These are phyloP conservation scores for Xylaria sp. DNA, from an alignment of 2,329 filamentous ascomycete species.

Conservation along the genomic window DNA sequence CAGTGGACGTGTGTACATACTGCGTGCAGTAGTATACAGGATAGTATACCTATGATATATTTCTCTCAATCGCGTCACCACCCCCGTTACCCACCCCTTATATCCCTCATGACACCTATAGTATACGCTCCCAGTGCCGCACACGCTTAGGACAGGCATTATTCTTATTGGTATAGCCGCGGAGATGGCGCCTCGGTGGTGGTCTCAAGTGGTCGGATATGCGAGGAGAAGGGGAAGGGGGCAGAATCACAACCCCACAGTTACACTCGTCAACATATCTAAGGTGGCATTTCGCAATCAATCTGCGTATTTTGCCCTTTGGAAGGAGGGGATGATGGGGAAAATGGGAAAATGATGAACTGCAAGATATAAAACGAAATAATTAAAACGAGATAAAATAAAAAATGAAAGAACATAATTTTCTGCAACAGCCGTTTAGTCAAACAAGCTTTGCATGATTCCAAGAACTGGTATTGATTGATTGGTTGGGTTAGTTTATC, in stretches of 20 bases:
- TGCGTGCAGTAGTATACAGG: background rate
- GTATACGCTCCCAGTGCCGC: background rate
- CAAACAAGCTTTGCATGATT: background rate
- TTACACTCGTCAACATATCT: background rate
- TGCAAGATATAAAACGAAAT: no score
- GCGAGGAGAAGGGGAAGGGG: background rate
- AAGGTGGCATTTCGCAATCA: background rate
- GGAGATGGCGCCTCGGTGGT: background rate
- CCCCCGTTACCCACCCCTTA: constrained; percentile 9
- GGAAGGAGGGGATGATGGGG: background rate
- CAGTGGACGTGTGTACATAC: no score
- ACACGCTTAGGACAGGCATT: background rate
- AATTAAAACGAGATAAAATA: background rate
- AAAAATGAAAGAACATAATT: background rate
- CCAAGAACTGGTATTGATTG: background rate
- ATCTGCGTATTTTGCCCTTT: background rate
- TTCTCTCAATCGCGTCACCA: constrained; percentile 10
- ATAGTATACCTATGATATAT: background rate
- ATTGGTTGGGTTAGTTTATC: background rate
- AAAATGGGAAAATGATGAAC: no score
- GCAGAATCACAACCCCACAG: background rate
- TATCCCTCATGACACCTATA: background rate
- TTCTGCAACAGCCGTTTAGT: constrained; percentile 6
- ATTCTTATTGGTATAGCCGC: background rate
- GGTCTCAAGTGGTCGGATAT: background rate